Evolutionary conservation across 208 protist genomes (phyloP), one percentile per base, ranked within the genome.

Genomic region (Acanthamoeba polyphaga): DNA sequence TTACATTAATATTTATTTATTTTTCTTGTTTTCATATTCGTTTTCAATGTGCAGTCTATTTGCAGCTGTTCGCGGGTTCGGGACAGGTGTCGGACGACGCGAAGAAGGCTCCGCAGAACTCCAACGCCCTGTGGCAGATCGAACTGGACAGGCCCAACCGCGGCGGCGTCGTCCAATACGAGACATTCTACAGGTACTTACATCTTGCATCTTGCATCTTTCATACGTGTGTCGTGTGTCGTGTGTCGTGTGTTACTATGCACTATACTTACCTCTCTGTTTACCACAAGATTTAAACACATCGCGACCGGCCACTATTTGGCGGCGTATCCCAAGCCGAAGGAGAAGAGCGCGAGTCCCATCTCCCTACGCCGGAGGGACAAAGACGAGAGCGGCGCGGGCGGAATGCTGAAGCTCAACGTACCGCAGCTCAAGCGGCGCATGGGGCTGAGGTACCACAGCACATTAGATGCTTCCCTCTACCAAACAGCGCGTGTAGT

Each of bases 121-220:
- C 84, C 12, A 90, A 90, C 22, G 84, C 84, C 29, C 38, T 90
- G 27, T 90, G 84, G 84, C 43, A 68, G 84, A 68, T 90, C 51
- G 84, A 90, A 27, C 43, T 90, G 46, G 84, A 90, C 32, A 10
- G 84, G 84, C 84, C 84, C 32, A 90, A 90, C 84, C 10, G 43
- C 7, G 74, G 74, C 74, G 74, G 74, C 43, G 43, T 82, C 43
- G 32, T 51, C 32, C 32, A 43, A 22, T 82, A 82, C 43, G 38
- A 51, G 32, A 82, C 15, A 9, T 43, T 27, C 74, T 82, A 68
- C 62, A 84, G 74, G 74, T 84, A 34, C 29, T 3, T 10, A 12
- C 24, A 19, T 76, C 6, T 78, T 8, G 7, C 8, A 49, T 46
- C n/a, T n/a, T n/a, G n/a, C n/a, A n/a, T 38, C 38, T 38, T 38